phyloP scores from a whole-genome alignment of 1,284 basidiomycete genomes.

The Trichosporon sp. region DNA sequence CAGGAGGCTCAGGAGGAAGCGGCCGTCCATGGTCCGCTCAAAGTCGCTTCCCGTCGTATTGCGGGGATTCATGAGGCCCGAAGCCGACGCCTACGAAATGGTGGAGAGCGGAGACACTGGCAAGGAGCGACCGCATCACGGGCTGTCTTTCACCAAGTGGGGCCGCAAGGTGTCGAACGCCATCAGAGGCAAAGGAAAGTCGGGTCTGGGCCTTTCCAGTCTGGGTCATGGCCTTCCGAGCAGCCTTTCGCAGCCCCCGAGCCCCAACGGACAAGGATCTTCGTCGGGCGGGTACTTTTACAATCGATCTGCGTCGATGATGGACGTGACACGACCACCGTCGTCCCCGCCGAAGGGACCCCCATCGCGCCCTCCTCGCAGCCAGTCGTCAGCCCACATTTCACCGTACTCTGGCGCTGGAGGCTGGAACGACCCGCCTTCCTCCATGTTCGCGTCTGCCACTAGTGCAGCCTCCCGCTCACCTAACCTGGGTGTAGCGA shows the following conservation, averaged over 20 bases:
- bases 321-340: neutral
- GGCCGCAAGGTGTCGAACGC: neutral
- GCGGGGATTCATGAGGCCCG: neutral
- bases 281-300: neutral
- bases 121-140: neutral
- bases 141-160: neutral
- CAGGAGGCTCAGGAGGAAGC: neutral
- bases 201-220: constrained; percentile 3
- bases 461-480: neutral
- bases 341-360: neutral
- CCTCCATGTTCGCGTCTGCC: constrained; percentile 22
- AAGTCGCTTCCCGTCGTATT: neutral
- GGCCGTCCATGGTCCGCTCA: neutral
- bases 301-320: constrained; percentile 6
- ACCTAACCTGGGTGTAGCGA: neutral
- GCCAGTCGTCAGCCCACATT: neutral
- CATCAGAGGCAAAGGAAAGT: neutral
- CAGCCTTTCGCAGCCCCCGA: constrained; percentile 12
- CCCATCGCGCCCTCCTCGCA: constrained; percentile 16
- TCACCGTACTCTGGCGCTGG: neutral
- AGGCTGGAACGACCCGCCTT: constrained; percentile 50
- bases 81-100: constrained; percentile 6
- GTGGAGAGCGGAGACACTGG: constrained; percentile 2
- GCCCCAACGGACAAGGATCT: neutral
- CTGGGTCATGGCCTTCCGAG: neutral